Percentiles rank a stretch among this genome's conserved stretches.
Evolutionary conservation across 495 filamentous ascomycete species (phyloP).

Genomic region (Letharia columbiana): DNA sequence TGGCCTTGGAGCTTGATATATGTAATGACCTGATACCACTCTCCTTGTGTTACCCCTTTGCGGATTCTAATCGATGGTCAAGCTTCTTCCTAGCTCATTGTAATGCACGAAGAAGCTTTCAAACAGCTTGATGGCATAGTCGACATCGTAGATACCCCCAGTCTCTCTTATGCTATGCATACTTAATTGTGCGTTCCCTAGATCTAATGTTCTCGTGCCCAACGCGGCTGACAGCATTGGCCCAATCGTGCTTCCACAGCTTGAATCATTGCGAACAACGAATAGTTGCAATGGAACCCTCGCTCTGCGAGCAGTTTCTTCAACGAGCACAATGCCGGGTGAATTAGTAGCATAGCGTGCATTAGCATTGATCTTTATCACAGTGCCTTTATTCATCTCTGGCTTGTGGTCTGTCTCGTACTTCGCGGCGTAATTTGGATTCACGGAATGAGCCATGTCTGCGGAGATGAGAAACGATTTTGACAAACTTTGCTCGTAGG

Average conservation of each 20-base stretch:
- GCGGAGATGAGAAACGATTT: conserved; percentile 94
- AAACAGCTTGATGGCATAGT: conserved; percentile 78
- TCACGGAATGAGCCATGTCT: conserved; percentile 92
- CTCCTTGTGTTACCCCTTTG: not conserved
- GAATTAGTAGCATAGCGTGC: conserved; percentile 93
- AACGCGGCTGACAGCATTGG: conserved; percentile 84
- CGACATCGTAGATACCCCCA: conserved; percentile 78
- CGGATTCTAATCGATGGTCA: conserved; percentile 56
- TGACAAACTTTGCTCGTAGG: conserved; percentile 86
- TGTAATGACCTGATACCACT: not conserved
- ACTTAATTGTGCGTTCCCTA: conserved; percentile 90
- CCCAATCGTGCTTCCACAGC: conserved; percentile 92
- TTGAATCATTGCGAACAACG: conserved; percentile 89
- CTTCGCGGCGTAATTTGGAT: conserved; percentile 88
- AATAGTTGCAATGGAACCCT: conserved; percentile 84
- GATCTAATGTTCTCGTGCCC: conserved; percentile 78
- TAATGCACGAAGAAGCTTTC: conserved; percentile 79
- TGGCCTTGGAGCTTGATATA: not conserved
- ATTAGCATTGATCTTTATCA: conserved; percentile 98
- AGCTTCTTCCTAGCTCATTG: conserved; percentile 66
- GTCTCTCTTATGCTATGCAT: conserved; percentile 98
- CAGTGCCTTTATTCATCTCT: conserved; percentile 90
- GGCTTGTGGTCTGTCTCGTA: conserved; percentile 87
- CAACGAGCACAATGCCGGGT: conserved; percentile 84
- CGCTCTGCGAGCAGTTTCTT: conserved; percentile 66